These are phyloP conservation scores for Podospora australis DNA, from an alignment of 495 filamentous ascomycete genomes.

Conservation along the genomic window DNA sequence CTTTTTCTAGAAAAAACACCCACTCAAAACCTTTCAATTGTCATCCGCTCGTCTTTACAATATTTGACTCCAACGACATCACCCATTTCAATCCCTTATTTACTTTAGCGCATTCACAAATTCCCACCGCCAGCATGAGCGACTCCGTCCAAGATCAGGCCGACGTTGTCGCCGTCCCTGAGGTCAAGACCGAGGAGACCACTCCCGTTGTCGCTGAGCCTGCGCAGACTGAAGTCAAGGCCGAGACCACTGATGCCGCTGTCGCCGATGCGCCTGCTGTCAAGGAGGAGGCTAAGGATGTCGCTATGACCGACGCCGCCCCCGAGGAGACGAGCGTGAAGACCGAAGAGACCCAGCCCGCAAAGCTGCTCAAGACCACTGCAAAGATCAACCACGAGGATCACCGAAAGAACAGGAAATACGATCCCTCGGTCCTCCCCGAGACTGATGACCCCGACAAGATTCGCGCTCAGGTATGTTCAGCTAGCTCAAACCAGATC, in stretches of 20 bases:
- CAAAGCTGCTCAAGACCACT: constrained; percentile 15
- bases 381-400: constrained; percentile 16
- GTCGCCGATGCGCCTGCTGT: constrained; percentile 2
- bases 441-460: constrained; percentile 65
- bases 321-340: not conserved
- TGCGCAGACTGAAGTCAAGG: constrained; percentile 9
- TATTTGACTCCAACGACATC: not conserved
- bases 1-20: not conserved
- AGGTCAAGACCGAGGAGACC: constrained; percentile 8
- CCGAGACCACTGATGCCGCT: constrained; percentile 11
- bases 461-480: constrained; percentile 40
- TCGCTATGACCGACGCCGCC: not conserved
- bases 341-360: constrained; percentile 14
- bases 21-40: not conserved
- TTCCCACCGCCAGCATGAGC: constrained; percentile 19
- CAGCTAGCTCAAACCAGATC: too few relatives aligned
- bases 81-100: not conserved
- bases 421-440: constrained; percentile 54
- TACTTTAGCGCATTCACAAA: not conserved
- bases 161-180: constrained; percentile 12
- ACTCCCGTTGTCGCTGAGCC: not conserved
- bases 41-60: not conserved
- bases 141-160: constrained; percentile 23
- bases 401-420: constrained; percentile 48
- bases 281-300: not conserved